Conservation (phyloP, 768 basidiomycete genomes). For the Boletus coccyginus region DNA sequence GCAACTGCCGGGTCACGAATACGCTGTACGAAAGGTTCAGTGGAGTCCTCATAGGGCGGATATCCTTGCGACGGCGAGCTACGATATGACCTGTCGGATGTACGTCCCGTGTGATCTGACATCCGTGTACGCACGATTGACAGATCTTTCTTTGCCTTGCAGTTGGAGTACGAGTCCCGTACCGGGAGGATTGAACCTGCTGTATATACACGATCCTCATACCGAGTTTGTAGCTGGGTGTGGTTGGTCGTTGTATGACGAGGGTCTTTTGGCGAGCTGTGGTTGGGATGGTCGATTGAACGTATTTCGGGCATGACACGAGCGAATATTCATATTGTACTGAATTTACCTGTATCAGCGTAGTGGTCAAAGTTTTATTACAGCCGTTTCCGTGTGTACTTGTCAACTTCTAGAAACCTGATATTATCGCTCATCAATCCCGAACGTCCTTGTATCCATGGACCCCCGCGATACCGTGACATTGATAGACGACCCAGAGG, state of each 20-base stretch:
- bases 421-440: too few relatives aligned
- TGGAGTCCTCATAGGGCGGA: slow-evolving; percentile 83
- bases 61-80: slow-evolving; percentile 68
- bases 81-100: slow-evolving; percentile 96
- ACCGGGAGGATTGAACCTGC: slow-evolving; percentile 46
- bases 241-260: slow-evolving; percentile 89
- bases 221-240: slow-evolving; percentile 95
- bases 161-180: slow-evolving; percentile 75
- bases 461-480: background rate
- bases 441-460: background rate
- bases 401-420: background rate
- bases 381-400: background rate
- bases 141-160: background rate
- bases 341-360: background rate
- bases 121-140: background rate
- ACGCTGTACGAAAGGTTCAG: slow-evolving; percentile 83
- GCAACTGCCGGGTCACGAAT: slow-evolving; percentile 81
- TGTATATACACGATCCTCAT: slow-evolving; percentile 80
- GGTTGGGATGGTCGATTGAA: slow-evolving; percentile 88
- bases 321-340: background rate
- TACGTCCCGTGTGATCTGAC: slow-evolving; percentile 41
- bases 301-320: slow-evolving; percentile 57
- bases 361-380: background rate
- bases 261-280: slow-evolving; percentile 83
- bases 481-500: slow-evolving; percentile 47